Percentiles rank a stretch among this genome's conserved stretches.
Evolutionary conservation across 352 stramenopile genomes (phyloP).

Genomic region (Phytophthora brassicae): DNA sequence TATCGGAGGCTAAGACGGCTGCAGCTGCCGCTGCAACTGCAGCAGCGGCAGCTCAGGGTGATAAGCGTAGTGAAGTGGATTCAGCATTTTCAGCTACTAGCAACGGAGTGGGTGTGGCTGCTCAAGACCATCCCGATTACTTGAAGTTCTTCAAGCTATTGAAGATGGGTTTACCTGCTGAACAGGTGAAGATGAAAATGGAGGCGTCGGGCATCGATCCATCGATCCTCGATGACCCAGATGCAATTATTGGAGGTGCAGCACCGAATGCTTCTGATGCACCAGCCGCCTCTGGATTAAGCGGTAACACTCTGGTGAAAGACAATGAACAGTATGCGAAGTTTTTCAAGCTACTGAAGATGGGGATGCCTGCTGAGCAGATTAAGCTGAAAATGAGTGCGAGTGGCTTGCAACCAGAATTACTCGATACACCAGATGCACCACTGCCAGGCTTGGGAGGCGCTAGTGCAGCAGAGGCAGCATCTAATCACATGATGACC

Average conservation of each 20-base stretch:
- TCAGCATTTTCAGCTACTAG: conserved; percentile 6
- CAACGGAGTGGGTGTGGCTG: conserved; percentile 43
- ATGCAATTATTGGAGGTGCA: conserved; percentile 59
- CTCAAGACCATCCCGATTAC: conserved; percentile 75
- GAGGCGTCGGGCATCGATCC: conserved; percentile 67
- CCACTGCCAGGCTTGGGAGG: conserved; percentile 61
- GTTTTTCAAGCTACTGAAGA: too few species aligned
- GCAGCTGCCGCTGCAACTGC: conserved; percentile 11
- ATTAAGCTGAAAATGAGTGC: conserved; percentile 95
- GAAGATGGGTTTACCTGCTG: conserved; percentile 72
- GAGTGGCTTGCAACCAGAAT: conserved; percentile 88
- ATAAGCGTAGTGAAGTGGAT: conserved; percentile 1
- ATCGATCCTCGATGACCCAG: conserved; percentile 64
- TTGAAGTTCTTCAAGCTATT: conserved; percentile 86
- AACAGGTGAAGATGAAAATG: conserved; percentile 90
- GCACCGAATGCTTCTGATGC: conserved; percentile 3
- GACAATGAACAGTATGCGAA: conserved; percentile 83
- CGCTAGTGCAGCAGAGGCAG: conserved; percentile 5
- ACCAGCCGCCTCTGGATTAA: background rate
- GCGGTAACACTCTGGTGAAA: conserved; percentile 49
- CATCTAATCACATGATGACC: conserved; percentile 43
- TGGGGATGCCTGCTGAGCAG: conserved; percentile 93
- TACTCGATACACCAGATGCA: conserved; percentile 90
- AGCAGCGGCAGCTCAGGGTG: conserved; percentile 17
- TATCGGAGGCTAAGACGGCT: conserved; percentile 33